Base-by-base conservation (phyloP, 1,284 basidiomycete species). In the Amylostereum chailletii region DNA sequence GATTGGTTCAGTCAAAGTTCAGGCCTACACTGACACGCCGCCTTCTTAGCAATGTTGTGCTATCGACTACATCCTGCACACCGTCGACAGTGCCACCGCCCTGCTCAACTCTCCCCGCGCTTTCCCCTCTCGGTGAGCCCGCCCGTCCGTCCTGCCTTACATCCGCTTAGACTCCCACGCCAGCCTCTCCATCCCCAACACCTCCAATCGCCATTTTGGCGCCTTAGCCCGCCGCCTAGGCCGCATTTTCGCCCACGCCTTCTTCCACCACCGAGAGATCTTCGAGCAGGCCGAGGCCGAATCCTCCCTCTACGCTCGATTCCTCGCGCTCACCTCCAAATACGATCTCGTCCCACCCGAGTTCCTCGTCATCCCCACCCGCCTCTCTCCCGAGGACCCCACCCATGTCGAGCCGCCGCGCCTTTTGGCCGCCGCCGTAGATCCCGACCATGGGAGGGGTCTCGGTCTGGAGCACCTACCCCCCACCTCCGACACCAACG, bases 21-120 rank as follows among this genome's bases (percentile, higher is more conserved):
- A 19, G 19, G 19, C 34, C 47, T 38, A 42, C 46, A 43, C 33
- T 45, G 5, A 19, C 19, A 27, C 19, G 19, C 19, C 19, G 19
- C 19, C 19, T 30, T 34, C 50, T 30, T 51, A 89, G 79, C 86
- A 92, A 79, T 99, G 95, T 68, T 94, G 90, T 62, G 95, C 94
- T 1, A 95, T 97, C 50, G 94, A 97, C 71, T 98, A 98, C 67
- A 96, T 95, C 53, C 72, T 94, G 5, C 95, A 98, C 65, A 95
- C 94, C 0, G 74, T 96, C 9, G 94, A 97, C 69, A 92, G 88
- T 55, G 92, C 94, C 4, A 93, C 92, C 0, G 90, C 91, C 1
- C 76, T 96, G n/a, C 76, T 97, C 47, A 94, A 94, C 66, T 94
- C 91, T 2, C 83, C 92, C 3, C 77, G 90, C 46, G 86, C 90